Base-by-base conservation (phyloP, 805 yeast genomes). In the Sugiyamaella boreocaroliniensis region DNA sequence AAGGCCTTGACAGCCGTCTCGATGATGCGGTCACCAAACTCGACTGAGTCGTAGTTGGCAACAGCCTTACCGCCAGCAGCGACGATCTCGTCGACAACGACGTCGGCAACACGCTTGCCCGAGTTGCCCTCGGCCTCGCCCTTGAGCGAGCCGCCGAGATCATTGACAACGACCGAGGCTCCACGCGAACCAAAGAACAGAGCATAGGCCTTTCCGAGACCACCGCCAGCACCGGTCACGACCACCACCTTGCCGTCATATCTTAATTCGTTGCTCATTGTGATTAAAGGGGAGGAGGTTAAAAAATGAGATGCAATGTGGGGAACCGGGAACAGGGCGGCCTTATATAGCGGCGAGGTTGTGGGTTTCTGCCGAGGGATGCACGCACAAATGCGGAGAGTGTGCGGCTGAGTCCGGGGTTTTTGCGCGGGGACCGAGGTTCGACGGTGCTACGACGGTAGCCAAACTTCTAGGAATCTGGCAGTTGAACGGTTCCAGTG, bases 201-300 rank as follows among this genome's bases (percentile, higher is more conserved):
- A 4, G 97, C 95, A 70, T 92, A 92, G 47, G 82, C 82, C 63
- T 78, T 86, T 20, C 99, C 99, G 45, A 92, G 78, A 16, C 98
- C 99, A 61, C 97, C 98, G 58, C 99, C 99, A 47, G 97, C 93
- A 34, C 99, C 99, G 48, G 97, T 92, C 67, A 92, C 82, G 53
- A 92, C 82, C 34, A 92, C 97, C 44, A 92, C 97, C 68, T 86
- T 84, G 62, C 83, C 89, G 63, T 87, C 85, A 64, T 84, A 88
- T 40, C 75, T 65, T 22, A 83, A 66, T 45, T 66, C 60, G 48
- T 61, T 43, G 15, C 22, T 18, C 48, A 45, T 45, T 32, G 41
- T 32, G 40, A 12, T 15, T 45, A 41, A 15, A 37, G 16, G n/a
- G 19, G 29, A n/a, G 19, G 19, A 12, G 40, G 12, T 16, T 12